These are phyloP conservation scores for Pleurozium schreberi DNA, from an alignment of 225 moss, liverwort and hornwort genomes.

Conservation along the genomic window DNA sequence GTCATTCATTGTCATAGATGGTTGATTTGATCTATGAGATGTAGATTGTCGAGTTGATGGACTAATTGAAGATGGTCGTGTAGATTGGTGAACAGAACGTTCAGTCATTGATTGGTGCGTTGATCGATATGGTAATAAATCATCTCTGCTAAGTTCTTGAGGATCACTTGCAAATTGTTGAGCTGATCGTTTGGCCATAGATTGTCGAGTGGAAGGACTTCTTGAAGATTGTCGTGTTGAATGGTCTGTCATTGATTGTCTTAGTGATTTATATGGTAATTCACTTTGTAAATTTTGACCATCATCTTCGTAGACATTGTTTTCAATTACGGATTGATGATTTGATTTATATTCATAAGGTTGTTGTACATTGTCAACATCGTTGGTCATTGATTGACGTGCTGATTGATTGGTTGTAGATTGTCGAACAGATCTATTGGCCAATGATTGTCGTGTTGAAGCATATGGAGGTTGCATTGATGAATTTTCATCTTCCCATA, in stretches of 20 bases:
- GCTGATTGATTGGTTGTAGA: neutral
- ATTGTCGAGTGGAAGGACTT: neutral
- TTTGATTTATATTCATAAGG: neutral
- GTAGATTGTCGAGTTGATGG: neutral
- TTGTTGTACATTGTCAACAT: neutral
- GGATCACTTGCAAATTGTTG: neutral
- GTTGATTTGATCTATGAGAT: neutral
- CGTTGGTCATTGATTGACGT: neutral
- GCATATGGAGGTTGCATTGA: neutral
- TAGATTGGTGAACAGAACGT: neutral
- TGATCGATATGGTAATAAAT: neutral
- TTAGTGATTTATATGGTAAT: neutral
- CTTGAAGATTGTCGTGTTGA: neutral
- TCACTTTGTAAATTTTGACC: neutral
- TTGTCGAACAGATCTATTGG: neutral
- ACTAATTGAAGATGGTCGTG: neutral
- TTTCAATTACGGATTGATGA: neutral
- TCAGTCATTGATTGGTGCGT: neutral
- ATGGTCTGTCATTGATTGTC: neutral
- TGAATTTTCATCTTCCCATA: neutral
- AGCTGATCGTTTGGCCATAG: neutral
- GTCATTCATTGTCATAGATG: neutral
- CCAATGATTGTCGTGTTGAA: neutral
- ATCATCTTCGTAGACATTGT: neutral
- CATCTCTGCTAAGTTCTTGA: neutral